phyloP scores from a whole-genome alignment of 768 basidiomycete genomes.

The Pleurotus citrinopileatus region DNA sequence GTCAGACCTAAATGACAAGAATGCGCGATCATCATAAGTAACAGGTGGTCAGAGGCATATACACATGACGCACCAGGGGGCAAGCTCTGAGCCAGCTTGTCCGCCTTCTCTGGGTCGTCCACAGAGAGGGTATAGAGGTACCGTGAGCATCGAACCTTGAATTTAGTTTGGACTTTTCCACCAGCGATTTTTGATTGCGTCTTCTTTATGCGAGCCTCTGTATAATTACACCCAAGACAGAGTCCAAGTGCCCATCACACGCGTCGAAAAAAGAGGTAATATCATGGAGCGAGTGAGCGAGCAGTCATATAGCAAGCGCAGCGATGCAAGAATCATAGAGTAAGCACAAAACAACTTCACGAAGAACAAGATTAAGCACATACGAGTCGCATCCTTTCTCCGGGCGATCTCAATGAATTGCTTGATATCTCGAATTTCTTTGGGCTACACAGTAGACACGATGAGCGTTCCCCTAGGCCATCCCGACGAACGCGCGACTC shows the following conservation, averaged over 20 bases:
- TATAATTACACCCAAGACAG: neutral
- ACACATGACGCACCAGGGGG: neutral
- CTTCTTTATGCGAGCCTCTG: conserved; percentile 99
- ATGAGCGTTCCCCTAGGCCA: too few relatives aligned
- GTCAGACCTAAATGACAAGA: neutral
- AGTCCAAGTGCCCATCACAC: neutral
- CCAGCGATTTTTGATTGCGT: conserved; percentile 63
- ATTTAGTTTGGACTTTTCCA: conserved; percentile 87
- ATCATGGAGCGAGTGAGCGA: neutral
- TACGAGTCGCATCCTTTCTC: conserved; percentile 96
- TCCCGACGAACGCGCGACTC: too few relatives aligned
- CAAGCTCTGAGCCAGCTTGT: conserved; percentile 37
- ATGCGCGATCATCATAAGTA: neutral
- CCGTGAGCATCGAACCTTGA: conserved; percentile 96
- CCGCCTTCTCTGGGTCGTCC: conserved; percentile 97
- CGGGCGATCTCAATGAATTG: conserved; percentile 95
- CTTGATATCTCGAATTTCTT: conserved; percentile 98
- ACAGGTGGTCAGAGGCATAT: neutral
- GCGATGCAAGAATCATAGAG: neutral
- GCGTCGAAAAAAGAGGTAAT: neutral
- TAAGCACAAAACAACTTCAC: neutral
- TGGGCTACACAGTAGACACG: too few relatives aligned
- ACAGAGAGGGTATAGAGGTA: conserved; percentile 97
- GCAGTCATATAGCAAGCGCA: neutral
- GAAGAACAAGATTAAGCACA: conserved; percentile 41